Conservation (phyloP, 1,139 yeast genomes). For the Candida tetrigidarum region DNA sequence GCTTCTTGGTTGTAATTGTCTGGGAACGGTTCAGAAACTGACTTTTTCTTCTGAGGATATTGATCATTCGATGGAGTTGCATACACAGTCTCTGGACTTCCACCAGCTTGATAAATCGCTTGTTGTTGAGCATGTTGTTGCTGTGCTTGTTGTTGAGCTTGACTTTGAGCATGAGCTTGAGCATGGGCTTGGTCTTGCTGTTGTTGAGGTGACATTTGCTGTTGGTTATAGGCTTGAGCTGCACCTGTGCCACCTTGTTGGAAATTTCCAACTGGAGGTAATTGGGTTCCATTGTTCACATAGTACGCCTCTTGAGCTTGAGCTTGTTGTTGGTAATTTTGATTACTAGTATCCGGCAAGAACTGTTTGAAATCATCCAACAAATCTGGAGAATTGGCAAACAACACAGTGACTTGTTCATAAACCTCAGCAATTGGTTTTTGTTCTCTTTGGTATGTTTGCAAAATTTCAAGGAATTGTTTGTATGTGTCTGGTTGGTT, state of each 20-base stretch:
- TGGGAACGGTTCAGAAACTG: constrained; percentile 35
- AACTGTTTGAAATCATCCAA: constrained; percentile 94
- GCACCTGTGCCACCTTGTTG: constrained; percentile 60
- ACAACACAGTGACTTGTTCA: constrained; percentile 86
- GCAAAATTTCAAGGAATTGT: constrained; percentile 90
- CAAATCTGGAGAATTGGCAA: constrained; percentile 92
- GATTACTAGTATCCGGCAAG: constrained; percentile 82
- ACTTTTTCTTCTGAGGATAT: constrained; percentile 29
- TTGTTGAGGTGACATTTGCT: constrained; percentile 5
- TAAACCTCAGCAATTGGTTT: constrained; percentile 95
- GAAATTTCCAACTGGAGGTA: constrained; percentile 96
- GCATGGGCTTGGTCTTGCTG: background rate
- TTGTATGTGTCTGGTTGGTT: constrained; percentile 96
- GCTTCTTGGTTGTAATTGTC: constrained; percentile 52
- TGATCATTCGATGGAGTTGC: constrained; percentile 17
- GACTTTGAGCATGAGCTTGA: no score
- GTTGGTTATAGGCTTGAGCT: constrained; percentile 16
- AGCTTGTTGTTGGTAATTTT: constrained; percentile 24
- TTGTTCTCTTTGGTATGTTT: constrained; percentile 95
- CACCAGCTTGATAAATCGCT: constrained; percentile 20
- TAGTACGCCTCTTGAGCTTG: constrained; percentile 20
- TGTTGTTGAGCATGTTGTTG: constrained; percentile 19
- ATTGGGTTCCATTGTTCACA: constrained; percentile 47
- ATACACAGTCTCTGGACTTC: constrained; percentile 19
- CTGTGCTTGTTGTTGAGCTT: constrained; percentile 8